phyloP scores from a whole-genome alignment of 2,329 filamentous ascomycete species.

The Hansfordia pulvinata region DNA sequence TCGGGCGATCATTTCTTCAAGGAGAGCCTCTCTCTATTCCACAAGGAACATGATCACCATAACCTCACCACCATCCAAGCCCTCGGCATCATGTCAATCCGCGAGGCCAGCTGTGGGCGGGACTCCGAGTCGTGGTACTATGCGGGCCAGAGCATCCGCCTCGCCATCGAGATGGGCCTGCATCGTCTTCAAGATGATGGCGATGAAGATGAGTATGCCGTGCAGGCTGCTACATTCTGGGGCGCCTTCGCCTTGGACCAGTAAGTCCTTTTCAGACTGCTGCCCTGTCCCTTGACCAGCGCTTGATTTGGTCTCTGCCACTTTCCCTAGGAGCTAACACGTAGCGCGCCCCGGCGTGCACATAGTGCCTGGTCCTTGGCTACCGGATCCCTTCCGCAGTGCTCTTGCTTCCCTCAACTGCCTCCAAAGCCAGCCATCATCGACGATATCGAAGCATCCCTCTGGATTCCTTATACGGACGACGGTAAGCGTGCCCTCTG shows the following conservation, averaged over 20 bases:
- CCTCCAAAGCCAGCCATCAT: conserved; percentile 48
- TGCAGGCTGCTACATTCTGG: conserved; percentile 47
- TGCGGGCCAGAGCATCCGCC: conserved; percentile 56
- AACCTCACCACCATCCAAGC: conserved; percentile 60
- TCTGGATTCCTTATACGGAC: conserved; percentile 46
- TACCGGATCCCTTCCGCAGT: conserved; percentile 46
- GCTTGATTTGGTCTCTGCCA: no score
- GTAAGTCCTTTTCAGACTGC: conserved; percentile 36
- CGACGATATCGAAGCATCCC: conserved; percentile 42
- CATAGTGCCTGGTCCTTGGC: conserved; percentile 46
- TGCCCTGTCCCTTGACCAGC: no score
- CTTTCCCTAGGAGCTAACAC: no score
- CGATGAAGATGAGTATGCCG: conserved; percentile 42
- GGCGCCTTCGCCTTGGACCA: conserved; percentile 50
- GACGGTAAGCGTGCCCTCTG: conserved; percentile 27
- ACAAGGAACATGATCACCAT: conserved; percentile 43
- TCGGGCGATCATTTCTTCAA: conserved; percentile 65
- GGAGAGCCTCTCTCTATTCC: conserved; percentile 49
- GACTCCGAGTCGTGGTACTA: conserved; percentile 64
- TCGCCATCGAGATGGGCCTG: conserved; percentile 59
- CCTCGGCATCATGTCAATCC: conserved; percentile 61
- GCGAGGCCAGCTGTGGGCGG: conserved; percentile 59
- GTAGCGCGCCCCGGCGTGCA: no score
- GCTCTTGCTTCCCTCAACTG: conserved; percentile 40
- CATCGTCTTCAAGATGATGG: conserved; percentile 37